phyloP scores from a whole-genome alignment of 2,329 filamentous ascomycete genomes.

The Diaporthe sp. region DNA sequence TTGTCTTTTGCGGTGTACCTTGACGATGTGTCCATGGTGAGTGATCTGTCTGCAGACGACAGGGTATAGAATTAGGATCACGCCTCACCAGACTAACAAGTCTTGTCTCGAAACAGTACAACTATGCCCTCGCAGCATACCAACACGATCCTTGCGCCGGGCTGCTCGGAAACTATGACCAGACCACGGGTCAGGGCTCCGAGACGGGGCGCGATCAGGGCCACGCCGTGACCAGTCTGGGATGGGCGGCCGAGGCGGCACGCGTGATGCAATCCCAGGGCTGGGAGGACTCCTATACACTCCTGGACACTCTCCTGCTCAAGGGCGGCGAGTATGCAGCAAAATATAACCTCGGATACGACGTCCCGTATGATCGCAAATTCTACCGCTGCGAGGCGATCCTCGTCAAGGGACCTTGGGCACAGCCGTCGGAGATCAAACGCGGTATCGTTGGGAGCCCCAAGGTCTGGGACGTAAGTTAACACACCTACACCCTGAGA shows the following conservation, averaged over 20 bases:
- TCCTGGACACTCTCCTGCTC: slow-evolving; percentile 51
- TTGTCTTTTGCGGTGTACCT: slow-evolving; percentile 57
- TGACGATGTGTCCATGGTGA: slow-evolving; percentile 54
- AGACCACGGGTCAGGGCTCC: slow-evolving; percentile 52
- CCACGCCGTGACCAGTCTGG: slow-evolving; percentile 50
- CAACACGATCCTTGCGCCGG: slow-evolving; percentile 55
- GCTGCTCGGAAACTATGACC: slow-evolving; percentile 49
- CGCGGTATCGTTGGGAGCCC: slow-evolving; percentile 44
- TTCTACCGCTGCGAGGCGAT: slow-evolving; percentile 57
- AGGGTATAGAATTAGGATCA: no score
- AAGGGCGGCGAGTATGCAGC: slow-evolving; percentile 55
- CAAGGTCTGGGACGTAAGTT: slow-evolving; percentile 42
- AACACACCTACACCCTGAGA: background rate
- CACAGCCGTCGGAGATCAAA: slow-evolving; percentile 47
- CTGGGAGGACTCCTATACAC: slow-evolving; percentile 49
- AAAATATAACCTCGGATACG: slow-evolving; percentile 54
- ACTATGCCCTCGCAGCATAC: slow-evolving; percentile 55
- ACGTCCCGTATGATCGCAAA: slow-evolving; percentile 52
- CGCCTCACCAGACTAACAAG: background rate
- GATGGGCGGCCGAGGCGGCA: slow-evolving; percentile 53
- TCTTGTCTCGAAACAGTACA: slow-evolving; percentile 47
- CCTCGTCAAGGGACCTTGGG: slow-evolving; percentile 56
- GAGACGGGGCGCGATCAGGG: slow-evolving; percentile 56
- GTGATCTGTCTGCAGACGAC: no score
- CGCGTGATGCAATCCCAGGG: slow-evolving; percentile 54